phyloP scores from a whole-genome alignment of 176 grass and related monocot species.

The Tillandsia fasciculata region DNA sequence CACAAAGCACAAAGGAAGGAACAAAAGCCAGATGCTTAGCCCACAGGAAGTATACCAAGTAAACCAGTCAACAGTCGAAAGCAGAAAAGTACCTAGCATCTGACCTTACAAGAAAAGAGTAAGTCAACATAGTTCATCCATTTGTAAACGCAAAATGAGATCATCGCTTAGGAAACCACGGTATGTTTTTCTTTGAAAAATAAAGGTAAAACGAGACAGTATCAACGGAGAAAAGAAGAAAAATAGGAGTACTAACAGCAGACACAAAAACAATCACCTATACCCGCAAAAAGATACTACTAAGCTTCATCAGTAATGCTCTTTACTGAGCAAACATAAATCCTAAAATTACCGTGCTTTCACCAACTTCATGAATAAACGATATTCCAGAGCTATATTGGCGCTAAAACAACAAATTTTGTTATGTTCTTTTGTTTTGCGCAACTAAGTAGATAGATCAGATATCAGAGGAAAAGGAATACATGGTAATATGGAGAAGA shows the following conservation, averaged over 20 bases:
- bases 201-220: background rate
- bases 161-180: no score
- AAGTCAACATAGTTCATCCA: background rate
- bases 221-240: background rate
- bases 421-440: background rate
- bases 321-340: background rate
- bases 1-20: no score
- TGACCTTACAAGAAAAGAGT: background rate
- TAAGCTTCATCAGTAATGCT: background rate
- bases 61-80: no score
- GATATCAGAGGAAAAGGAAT: background rate
- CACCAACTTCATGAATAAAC: background rate
- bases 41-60: no score
- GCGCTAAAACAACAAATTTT: background rate
- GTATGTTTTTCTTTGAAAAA: no score
- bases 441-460: background rate
- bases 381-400: background rate
- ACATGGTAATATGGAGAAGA: background rate
- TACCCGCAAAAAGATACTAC: background rate
- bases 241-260: background rate
- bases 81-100: background rate
- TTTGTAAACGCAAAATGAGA: background rate
- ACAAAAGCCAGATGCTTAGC: no score
- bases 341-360: background rate
- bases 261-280: background rate